Base-by-base conservation (phyloP, 2,329 filamentous ascomycete species). In the Colletotrichum noveboracense region DNA sequence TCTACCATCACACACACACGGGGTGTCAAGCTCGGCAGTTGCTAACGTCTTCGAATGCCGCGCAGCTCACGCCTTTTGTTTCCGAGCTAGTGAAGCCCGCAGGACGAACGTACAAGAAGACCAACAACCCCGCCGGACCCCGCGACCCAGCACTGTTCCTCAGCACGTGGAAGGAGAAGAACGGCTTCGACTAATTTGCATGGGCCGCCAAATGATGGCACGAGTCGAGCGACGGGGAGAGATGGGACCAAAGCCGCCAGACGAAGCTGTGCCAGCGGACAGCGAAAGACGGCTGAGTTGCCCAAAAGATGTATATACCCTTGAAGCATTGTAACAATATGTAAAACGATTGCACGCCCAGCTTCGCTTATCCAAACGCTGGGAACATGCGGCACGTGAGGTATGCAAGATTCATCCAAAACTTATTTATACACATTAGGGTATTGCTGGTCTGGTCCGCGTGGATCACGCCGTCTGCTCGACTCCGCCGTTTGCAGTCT, bases 41-140 rank as follows among this genome's bases (percentile, higher is more conserved):
- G 32, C 64, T 72, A 36, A 72, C 52, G 38, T 18, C 1, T 12
- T 18, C n/a, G 10, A 52, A n/a, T 9, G 16, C 7, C 6, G 13
- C 7, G 65, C 74, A 97, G 95, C 90, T 97, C 81, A 95, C 93
- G 4, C 95, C 95, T 2, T 97, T 96, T 80, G 94, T 97, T 67
- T 91, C 92, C 73, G 87, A 87, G 66, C 89, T 89, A 76, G 87
- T 95, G 72, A 85, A 21, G 88, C 77, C 86, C 52, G 82, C 86
- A 26, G 26, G 86, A 52, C n/a, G n/a, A 52, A 52, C 6, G n/a
- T 52, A 52, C 43, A 85, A 67, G 92, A 92, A 75, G 93, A 92
- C 82, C 86, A 90, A 78, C 88, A 86, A 88, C 30, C 18, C 30
- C 38, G 81, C 81, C 78, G 92, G 93, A 18, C 91, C 92, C 13